Evolutionary conservation across 768 basidiomycete species (phyloP).

Genomic region (Russula lepida): DNA sequence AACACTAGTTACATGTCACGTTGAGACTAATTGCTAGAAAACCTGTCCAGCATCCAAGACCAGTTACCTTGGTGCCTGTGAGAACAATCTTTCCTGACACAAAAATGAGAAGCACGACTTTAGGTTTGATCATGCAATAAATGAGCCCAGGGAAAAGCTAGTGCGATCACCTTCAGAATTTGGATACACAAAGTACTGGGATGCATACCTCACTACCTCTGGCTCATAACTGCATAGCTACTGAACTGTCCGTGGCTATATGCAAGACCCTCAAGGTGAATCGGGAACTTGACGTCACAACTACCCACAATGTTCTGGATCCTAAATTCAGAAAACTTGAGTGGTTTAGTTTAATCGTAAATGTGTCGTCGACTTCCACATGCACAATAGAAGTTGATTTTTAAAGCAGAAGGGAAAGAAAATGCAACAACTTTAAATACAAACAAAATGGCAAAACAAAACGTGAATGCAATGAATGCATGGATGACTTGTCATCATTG

Average conservation of each 20-base stretch:
- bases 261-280: constrained; percentile 92
- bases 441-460: no score
- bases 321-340: constrained; percentile 99
- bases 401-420: no score
- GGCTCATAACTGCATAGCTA: constrained; percentile 96
- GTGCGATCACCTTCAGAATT: not conserved
- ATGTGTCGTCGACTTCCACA: no score
- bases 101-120: constrained; percentile 97
- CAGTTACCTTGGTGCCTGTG: constrained; percentile 92
- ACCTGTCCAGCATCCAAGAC: constrained; percentile 4
- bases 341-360: no score
- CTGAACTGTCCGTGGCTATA: constrained; percentile 98
- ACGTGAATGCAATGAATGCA: no score
- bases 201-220: constrained; percentile 75
- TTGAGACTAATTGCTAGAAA: no score
- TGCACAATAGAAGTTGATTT: no score
- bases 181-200: not conserved
- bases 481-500: no score
- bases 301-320: constrained; percentile 99
- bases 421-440: no score
- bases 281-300: constrained; percentile 99
- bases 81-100: constrained; percentile 99
- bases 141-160: constrained; percentile 98
- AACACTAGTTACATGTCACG: no score
- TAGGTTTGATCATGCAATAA: constrained; percentile 99